phyloP scores from a whole-genome alignment of 148 eudicot species.

The Persicaria maculosa region DNA sequence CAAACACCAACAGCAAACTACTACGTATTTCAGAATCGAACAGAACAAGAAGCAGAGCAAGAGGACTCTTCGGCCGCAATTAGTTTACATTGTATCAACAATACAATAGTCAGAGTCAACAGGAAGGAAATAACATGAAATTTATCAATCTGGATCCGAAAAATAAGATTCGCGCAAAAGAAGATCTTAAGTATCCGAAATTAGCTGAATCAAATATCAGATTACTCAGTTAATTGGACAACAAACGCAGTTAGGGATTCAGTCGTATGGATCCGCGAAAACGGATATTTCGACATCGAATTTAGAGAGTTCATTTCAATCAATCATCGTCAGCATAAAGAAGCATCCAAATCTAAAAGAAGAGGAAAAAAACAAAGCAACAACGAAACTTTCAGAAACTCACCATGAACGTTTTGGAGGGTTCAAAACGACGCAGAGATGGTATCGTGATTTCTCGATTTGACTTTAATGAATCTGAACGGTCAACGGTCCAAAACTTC shows the following conservation, averaged over 20 bases:
- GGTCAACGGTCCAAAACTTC: background rate
- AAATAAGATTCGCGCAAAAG: background rate
- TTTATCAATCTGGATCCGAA: background rate
- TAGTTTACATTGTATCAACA: background rate
- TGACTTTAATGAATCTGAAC: background rate
- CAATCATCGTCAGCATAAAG: background rate
- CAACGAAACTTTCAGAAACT: background rate
- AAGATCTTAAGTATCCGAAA: background rate
- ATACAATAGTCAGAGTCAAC: background rate
- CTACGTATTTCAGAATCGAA: background rate
- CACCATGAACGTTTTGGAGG: background rate
- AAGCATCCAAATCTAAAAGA: background rate
- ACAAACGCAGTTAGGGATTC: slow-evolving; percentile 2
- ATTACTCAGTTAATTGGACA: background rate
- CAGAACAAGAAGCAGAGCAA: background rate
- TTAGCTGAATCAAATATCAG: background rate
- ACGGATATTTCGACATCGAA: background rate
- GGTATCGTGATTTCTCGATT: slow-evolving; percentile 5
- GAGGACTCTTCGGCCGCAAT: background rate
- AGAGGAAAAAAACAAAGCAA: background rate
- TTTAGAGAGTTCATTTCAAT: background rate
- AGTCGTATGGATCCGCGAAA: background rate
- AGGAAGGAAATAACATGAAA: background rate
- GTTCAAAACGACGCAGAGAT: background rate
- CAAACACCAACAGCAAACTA: background rate